Evolutionary conservation across 192 early-diverging fungal species (phyloP).

Genomic region (Mortierella alpina): DNA sequence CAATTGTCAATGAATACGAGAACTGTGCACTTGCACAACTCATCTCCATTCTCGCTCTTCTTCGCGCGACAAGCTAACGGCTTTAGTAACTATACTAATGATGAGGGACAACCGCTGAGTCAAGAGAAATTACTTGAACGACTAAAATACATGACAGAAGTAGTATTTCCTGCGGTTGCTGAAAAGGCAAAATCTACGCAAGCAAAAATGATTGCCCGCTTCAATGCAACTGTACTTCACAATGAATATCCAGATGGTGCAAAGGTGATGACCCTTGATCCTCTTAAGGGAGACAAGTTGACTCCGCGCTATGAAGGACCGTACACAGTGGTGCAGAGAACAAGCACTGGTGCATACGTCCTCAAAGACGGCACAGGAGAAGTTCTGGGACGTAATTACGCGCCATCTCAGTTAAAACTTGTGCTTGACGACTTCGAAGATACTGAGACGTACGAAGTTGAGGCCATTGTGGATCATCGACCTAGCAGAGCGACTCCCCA

Average conservation of each 20-base stretch:
- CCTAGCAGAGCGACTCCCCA: too few relatives aligned
- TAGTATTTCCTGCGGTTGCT: slow-evolving; percentile 28
- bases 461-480: background rate
- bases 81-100: slow-evolving; percentile 5
- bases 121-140: slow-evolving; percentile 22
- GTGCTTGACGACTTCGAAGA: slow-evolving; percentile 17
- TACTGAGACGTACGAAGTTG: slow-evolving; percentile 29
- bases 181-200: slow-evolving; percentile 7
- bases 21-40: slow-evolving; percentile 29
- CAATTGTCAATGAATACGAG: slow-evolving; percentile 55
- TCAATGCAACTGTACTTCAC: slow-evolving; percentile 15
- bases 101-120: slow-evolving; percentile 2
- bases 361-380: slow-evolving; percentile 37
- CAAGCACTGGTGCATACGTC: slow-evolving; percentile 24
- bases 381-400: slow-evolving; percentile 14
- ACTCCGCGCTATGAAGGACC: slow-evolving; percentile 35
- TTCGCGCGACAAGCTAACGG: slow-evolving; percentile 53
- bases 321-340: slow-evolving; percentile 23
- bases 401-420: slow-evolving; percentile 22
- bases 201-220: slow-evolving; percentile 23
- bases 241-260: slow-evolving; percentile 29
- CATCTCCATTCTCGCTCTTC: slow-evolving; percentile 57
- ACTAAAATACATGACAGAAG: slow-evolving; percentile 31
- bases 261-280: slow-evolving; percentile 21
- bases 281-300: slow-evolving; percentile 10